Percentiles rank a stretch among this genome's conserved stretches.
Evolutionary conservation across 208 protist species (phyloP).

Genomic region (Wallacemonas rigidus): DNA sequence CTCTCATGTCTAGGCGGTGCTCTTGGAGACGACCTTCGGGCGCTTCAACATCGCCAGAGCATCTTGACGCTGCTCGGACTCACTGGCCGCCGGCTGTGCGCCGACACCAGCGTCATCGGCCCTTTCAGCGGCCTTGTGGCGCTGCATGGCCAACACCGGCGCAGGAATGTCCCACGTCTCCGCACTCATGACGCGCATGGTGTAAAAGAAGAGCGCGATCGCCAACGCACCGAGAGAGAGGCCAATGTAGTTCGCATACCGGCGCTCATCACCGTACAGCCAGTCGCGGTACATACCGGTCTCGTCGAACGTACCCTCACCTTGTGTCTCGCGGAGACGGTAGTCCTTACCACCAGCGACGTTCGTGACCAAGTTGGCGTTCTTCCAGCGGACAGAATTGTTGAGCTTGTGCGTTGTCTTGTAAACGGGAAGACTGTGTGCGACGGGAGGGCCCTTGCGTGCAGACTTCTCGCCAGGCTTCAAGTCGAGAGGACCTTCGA

Average conservation of each 20-base stretch:
- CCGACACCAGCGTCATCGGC: neutral
- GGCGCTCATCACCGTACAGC: slow-evolving; percentile 88
- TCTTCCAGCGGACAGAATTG: slow-evolving; percentile 85
- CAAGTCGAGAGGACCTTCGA: slow-evolving; percentile 79
- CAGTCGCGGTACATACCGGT: slow-evolving; percentile 90
- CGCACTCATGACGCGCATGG: slow-evolving; percentile 69
- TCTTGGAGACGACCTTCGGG: slow-evolving; percentile 57
- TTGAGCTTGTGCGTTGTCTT: slow-evolving; percentile 88
- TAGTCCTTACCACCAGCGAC: slow-evolving; percentile 84
- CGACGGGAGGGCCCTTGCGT: slow-evolving; percentile 80
- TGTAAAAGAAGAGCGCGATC: slow-evolving; percentile 82
- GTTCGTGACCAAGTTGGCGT: slow-evolving; percentile 82
- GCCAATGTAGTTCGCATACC: slow-evolving; percentile 88
- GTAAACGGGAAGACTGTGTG: slow-evolving; percentile 87
- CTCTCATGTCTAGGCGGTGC: slow-evolving; percentile 20
- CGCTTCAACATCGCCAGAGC: slow-evolving; percentile 84
- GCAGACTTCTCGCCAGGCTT: slow-evolving; percentile 72
- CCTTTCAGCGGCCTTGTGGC: slow-evolving; percentile 40
- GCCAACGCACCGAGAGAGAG: slow-evolving; percentile 49
- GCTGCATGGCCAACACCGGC: slow-evolving; percentile 75
- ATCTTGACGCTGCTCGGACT: slow-evolving; percentile 41
- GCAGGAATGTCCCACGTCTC: slow-evolving; percentile 90
- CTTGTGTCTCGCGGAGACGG: slow-evolving; percentile 80
- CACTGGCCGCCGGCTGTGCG: slow-evolving; percentile 18
- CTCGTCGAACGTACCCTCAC: slow-evolving; percentile 83